Evolutionary conservation across 2,329 filamentous ascomycete species (phyloP).

Genomic region (Uncinocarpus reesii): DNA sequence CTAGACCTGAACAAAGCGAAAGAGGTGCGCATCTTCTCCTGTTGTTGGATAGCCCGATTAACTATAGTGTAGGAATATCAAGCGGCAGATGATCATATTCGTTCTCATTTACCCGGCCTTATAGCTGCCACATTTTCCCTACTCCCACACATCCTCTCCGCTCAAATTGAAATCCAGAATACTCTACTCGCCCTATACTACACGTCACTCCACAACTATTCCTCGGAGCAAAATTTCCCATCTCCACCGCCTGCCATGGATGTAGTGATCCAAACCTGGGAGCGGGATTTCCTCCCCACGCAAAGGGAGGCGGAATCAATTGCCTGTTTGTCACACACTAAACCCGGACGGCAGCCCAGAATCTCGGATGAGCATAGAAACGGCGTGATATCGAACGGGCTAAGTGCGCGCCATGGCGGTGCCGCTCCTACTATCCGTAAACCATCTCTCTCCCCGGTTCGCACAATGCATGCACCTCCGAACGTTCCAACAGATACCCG

Average conservation of each 20-base stretch:
- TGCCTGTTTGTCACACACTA: slow-evolving; percentile 54
- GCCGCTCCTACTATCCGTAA: slow-evolving; percentile 26
- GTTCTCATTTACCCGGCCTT: slow-evolving; percentile 59
- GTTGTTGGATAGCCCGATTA: not conserved
- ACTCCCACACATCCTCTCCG: slow-evolving; percentile 59
- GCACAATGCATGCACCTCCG: slow-evolving; percentile 20
- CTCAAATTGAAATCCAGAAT: slow-evolving; percentile 67
- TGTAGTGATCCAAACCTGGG: slow-evolving; percentile 58
- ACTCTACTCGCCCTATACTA: slow-evolving; percentile 67
- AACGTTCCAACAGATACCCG: slow-evolving; percentile 22
- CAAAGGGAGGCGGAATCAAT: slow-evolving; percentile 59
- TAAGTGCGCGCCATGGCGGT: slow-evolving; percentile 30
- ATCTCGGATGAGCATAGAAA: slow-evolving; percentile 40
- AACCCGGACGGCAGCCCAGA: slow-evolving; percentile 51
- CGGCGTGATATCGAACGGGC: slow-evolving; percentile 29
- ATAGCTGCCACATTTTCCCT: slow-evolving; percentile 61
- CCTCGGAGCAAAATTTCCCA: slow-evolving; percentile 56
- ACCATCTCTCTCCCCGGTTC: slow-evolving; percentile 25
- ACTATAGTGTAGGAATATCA: slow-evolving; percentile 52
- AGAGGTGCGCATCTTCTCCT: slow-evolving; percentile 41
- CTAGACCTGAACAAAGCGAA: slow-evolving; percentile 55
- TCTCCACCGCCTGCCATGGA: slow-evolving; percentile 63
- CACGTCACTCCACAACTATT: slow-evolving; percentile 64
- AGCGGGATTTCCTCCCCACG: slow-evolving; percentile 51
- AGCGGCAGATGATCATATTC: slow-evolving; percentile 63